phyloP scores from a whole-genome alignment of 306 rosid genomes.

The Ziziphus jujuba region DNA sequence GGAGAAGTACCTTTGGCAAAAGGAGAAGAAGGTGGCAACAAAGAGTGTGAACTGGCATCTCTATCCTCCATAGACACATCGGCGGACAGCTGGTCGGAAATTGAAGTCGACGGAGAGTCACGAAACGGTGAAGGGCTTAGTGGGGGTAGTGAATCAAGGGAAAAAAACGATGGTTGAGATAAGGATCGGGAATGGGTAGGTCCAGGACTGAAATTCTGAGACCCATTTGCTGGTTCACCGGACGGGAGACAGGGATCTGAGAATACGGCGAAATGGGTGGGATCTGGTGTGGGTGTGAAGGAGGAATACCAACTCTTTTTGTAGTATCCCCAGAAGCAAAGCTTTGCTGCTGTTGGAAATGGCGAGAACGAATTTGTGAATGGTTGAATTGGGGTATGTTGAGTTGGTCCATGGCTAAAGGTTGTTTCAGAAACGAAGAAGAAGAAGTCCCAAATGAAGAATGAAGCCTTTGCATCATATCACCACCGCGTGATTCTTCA shows the following conservation, averaged over 20 bases:
- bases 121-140: constrained; percentile 77
- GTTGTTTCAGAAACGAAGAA: constrained; percentile 57
- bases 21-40: constrained; percentile 68
- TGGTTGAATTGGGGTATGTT: constrained; percentile 56
- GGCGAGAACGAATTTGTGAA: constrained; percentile 62
- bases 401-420: constrained; percentile 59
- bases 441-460: constrained; percentile 66
- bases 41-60: constrained; percentile 60
- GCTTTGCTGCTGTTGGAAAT: constrained; percentile 41
- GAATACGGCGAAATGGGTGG: constrained; percentile 90
- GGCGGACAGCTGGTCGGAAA: constrained; percentile 51
- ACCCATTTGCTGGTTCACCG: constrained; percentile 42
- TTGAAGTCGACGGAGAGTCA: constrained; percentile 60
- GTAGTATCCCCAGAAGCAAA: constrained; percentile 36
- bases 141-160: constrained; percentile 79
- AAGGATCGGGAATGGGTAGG: constrained; percentile 82
- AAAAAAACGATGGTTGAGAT: constrained; percentile 79
- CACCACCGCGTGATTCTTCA: constrained; percentile 53
- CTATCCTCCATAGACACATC: constrained; percentile 89
- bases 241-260: constrained; percentile 80
- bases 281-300: constrained; percentile 86
- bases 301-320: constrained; percentile 73
- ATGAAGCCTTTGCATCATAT: constrained; percentile 67
- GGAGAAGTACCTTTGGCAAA: constrained; percentile 41
- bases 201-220: constrained; percentile 46